These are phyloP conservation scores for Talaromyces sp. DNA, from an alignment of 2,329 filamentous ascomycete species.

Conservation along the genomic window DNA sequence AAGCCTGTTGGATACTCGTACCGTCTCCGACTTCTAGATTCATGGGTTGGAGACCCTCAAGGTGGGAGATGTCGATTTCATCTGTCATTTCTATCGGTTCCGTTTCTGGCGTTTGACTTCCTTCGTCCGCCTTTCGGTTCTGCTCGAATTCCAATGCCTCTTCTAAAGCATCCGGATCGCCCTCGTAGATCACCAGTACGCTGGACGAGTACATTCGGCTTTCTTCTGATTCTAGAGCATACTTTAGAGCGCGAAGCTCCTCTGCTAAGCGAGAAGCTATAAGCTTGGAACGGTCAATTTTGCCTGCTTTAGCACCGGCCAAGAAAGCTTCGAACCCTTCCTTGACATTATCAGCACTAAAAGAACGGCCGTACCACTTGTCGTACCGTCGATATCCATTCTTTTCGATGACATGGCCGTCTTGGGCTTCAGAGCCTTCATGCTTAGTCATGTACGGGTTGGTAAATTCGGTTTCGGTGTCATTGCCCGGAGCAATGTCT, in stretches of 20 bases:
- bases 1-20: slow-evolving; percentile 1
- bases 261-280: slow-evolving; percentile 37
- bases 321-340: slow-evolving; percentile 57
- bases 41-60: slow-evolving; percentile 1
- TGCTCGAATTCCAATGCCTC: slow-evolving; percentile 43
- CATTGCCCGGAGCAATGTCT: slow-evolving; percentile 18
- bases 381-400: slow-evolving; percentile 57
- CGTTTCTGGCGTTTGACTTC: slow-evolving; percentile 18
- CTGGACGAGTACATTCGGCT: slow-evolving; percentile 65
- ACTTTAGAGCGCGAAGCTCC: slow-evolving; percentile 41
- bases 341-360: slow-evolving; percentile 51
- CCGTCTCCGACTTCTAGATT: slow-evolving; percentile 26
- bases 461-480: slow-evolving; percentile 22
- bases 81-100: slow-evolving; percentile 25
- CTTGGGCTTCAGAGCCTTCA: slow-evolving; percentile 44
- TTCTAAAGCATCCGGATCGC: slow-evolving; percentile 53
- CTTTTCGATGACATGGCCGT: slow-evolving; percentile 39
- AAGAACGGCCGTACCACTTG: slow-evolving; percentile 61
- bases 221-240: slow-evolving; percentile 51
- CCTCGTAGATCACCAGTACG: slow-evolving; percentile 62
- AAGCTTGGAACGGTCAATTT: slow-evolving; percentile 39
- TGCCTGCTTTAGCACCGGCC: slow-evolving; percentile 37
- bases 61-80: slow-evolving; percentile 7
- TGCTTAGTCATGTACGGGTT: slow-evolving; percentile 33
- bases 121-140: slow-evolving; percentile 33